phyloP scores from a whole-genome alignment of 352 stramenopile species.

The Phytophthora pluvialis region DNA sequence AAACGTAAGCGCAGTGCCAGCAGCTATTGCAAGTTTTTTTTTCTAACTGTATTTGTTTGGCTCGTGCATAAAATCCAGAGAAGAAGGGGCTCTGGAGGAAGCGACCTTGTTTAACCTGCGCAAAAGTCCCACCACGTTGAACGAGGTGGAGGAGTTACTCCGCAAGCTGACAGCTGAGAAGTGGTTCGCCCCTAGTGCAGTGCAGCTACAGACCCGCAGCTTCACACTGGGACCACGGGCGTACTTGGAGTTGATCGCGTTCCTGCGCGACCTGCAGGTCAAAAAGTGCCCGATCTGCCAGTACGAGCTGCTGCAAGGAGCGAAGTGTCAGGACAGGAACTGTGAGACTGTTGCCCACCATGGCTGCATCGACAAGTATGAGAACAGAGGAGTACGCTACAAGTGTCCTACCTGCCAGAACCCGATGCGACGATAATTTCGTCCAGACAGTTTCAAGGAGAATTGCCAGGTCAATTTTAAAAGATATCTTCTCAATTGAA shows the following conservation, averaged over 20 bases:
- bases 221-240: constrained; percentile 71
- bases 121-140: constrained; percentile 61
- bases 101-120: constrained; percentile 76
- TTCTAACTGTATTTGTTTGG: constrained; percentile 4
- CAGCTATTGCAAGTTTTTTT: neutral
- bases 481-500: neutral
- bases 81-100: constrained; percentile 69
- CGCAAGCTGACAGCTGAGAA: constrained; percentile 69
- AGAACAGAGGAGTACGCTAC: constrained; percentile 64
- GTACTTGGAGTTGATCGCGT: constrained; percentile 77
- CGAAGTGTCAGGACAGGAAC: constrained; percentile 37
- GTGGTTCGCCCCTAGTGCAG: constrained; percentile 62
- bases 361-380: constrained; percentile 69
- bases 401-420: constrained; percentile 63
- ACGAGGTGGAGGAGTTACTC: constrained; percentile 71
- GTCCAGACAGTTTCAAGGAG: neutral
- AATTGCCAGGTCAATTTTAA: constrained; percentile 14
- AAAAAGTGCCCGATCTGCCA: constrained; percentile 82
- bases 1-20: constrained; percentile 45
- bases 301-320: constrained; percentile 77
- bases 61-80: constrained; percentile 33
- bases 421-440: constrained; percentile 42
- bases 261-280: constrained; percentile 78
- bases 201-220: constrained; percentile 43
- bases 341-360: constrained; percentile 61